Evolutionary conservation across 2,329 filamentous ascomycete genomes (phyloP).

Genomic region (Monosporascus sp.): DNA sequence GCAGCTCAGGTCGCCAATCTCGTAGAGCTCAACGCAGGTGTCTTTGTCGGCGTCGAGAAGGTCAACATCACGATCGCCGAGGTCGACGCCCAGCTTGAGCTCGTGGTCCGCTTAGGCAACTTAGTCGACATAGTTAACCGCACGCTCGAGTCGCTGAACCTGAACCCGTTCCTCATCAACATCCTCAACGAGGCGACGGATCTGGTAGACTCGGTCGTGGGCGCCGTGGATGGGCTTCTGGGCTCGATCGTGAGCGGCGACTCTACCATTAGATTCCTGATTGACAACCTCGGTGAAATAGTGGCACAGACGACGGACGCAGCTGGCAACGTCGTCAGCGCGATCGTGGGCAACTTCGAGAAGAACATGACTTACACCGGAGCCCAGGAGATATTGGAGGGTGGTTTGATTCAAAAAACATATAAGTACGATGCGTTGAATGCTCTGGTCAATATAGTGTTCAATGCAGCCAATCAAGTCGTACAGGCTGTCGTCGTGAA

Average conservation of each 20-base stretch:
- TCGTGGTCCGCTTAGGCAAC: constrained; percentile 55
- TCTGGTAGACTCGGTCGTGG: constrained; percentile 48
- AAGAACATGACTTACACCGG: constrained; percentile 53
- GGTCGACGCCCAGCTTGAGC: constrained; percentile 53
- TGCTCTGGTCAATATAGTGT: constrained; percentile 44
- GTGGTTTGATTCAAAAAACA: constrained; percentile 37
- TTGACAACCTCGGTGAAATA: constrained; percentile 60
- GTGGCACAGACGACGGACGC: constrained; percentile 51
- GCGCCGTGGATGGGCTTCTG: constrained; percentile 53
- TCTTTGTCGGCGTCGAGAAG: constrained; percentile 42
- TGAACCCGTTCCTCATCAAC: constrained; percentile 56
- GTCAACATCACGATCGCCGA: constrained; percentile 59
- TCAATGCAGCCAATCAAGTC: constrained; percentile 44
- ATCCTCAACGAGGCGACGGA: constrained; percentile 48
- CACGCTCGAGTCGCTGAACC: constrained; percentile 52
- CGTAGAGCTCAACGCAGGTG: constrained; percentile 49
- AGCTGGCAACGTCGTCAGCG: constrained; percentile 38
- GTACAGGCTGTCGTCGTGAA: constrained; percentile 36
- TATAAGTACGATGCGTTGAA: constrained; percentile 42
- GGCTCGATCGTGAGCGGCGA: constrained; percentile 54
- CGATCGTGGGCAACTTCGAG: constrained; percentile 53
- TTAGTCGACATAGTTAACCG: constrained; percentile 57
- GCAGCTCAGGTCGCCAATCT: constrained; percentile 55
- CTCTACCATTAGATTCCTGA: constrained; percentile 47
- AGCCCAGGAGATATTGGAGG: constrained; percentile 27